phyloP scores from a whole-genome alignment of 768 basidiomycete species.

The Suillus sp. region DNA sequence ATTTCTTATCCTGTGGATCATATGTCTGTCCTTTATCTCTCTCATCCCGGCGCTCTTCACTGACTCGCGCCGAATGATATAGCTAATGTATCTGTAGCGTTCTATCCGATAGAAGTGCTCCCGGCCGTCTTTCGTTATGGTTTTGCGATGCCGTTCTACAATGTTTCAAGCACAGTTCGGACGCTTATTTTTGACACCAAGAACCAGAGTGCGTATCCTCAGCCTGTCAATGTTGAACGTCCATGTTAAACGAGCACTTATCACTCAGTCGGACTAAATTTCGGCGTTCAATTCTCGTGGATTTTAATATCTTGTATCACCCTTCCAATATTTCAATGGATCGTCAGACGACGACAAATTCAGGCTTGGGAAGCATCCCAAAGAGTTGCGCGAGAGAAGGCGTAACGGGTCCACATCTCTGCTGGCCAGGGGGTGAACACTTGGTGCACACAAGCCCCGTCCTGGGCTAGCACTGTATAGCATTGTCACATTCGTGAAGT shows the following conservation, averaged over 20 bases:
- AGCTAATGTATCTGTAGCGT: slow-evolving; percentile 61
- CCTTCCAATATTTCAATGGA: slow-evolving; percentile 52
- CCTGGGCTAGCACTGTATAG: neutral
- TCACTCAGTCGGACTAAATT: slow-evolving; percentile 58
- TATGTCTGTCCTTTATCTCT: slow-evolving; percentile 42
- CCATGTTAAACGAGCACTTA: slow-evolving; percentile 2
- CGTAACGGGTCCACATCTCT: neutral
- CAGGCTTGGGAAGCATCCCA: slow-evolving; percentile 17
- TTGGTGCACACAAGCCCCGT: neutral
- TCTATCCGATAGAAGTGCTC: slow-evolving; percentile 59
- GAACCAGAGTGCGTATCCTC: slow-evolving; percentile 49
- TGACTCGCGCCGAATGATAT: neutral
- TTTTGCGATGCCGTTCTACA: slow-evolving; percentile 72
- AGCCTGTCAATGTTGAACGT: neutral
- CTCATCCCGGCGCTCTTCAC: neutral
- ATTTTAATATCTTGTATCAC: slow-evolving; percentile 54
- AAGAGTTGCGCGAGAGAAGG: slow-evolving; percentile 4
- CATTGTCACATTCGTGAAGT: neutral
- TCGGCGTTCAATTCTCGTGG: slow-evolving; percentile 63
- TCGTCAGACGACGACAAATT: slow-evolving; percentile 32
- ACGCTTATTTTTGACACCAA: slow-evolving; percentile 67
- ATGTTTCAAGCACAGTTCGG: slow-evolving; percentile 61
- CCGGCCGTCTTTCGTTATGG: slow-evolving; percentile 66
- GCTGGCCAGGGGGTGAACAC: neutral
- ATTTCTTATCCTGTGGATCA: slow-evolving; percentile 69